Percentiles rank a stretch among this genome's conserved stretches.
These are phyloP conservation scores for Blakeslea trispora DNA, from an alignment of 371 early-diverging fungal species.

Conservation along the genomic window DNA sequence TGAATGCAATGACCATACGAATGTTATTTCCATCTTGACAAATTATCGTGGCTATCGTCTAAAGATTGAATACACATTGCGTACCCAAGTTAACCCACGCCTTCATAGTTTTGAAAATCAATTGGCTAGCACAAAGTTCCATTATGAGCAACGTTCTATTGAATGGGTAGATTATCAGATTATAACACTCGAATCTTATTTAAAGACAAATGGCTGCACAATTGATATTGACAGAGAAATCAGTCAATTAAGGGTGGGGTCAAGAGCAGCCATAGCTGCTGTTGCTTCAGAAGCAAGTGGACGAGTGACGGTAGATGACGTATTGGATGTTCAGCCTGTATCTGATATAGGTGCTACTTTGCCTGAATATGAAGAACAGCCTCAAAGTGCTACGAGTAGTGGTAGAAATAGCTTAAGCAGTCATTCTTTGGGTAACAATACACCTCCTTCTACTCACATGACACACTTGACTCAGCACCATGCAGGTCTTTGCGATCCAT, in stretches of 20 bases:
- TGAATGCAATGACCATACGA: constrained; percentile 3
- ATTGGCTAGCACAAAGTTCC: constrained; percentile 30
- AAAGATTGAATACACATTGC: constrained; percentile 40
- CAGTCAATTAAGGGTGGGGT: constrained; percentile 42
- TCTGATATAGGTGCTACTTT: constrained; percentile 29
- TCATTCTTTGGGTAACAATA: not conserved
- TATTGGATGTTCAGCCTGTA: constrained; percentile 31
- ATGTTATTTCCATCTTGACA: constrained; percentile 24
- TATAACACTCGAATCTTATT: constrained; percentile 30
- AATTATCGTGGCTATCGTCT: constrained; percentile 39
- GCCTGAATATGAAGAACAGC: constrained; percentile 33
- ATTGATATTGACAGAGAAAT: constrained; percentile 40
- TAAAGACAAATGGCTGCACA: constrained; percentile 38
- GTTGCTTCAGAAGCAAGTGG: constrained; percentile 41
- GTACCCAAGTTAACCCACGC: constrained; percentile 44
- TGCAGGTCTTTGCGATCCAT: not conserved
- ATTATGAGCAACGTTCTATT: constrained; percentile 41
- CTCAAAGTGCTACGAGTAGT: constrained; percentile 8
- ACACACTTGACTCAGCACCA: not conserved
- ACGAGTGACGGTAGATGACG: constrained; percentile 51
- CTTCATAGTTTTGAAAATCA: constrained; percentile 37
- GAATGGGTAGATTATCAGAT: constrained; percentile 52
- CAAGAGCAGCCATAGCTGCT: constrained; percentile 44
- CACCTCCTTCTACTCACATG: not conserved
- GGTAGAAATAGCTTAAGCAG: not conserved